phyloP scores from a whole-genome alignment of 306 rosid genomes.

The Quercus aquifolioides region DNA sequence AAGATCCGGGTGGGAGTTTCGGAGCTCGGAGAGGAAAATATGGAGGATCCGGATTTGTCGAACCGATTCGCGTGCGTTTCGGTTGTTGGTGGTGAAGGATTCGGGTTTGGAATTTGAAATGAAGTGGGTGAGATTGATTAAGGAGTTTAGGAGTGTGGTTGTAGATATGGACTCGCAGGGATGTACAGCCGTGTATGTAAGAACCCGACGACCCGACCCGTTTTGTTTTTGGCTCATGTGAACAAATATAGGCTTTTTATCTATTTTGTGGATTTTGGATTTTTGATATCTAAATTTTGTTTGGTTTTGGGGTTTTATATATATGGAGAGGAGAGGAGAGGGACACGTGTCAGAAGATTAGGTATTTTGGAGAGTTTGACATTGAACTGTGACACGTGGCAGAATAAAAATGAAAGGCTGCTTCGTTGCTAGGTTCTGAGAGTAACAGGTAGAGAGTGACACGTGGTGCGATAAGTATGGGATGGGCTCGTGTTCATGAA shows the following conservation, averaged over 20 bases:
- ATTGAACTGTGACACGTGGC: conserved; percentile 10
- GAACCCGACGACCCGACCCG: conserved; percentile 63
- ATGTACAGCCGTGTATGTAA: conserved; percentile 69
- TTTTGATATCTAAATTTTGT: background rate
- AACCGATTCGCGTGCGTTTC: conserved; percentile 43
- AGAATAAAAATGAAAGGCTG: conserved; percentile 2
- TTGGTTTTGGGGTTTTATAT: background rate
- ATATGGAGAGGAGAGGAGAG: background rate
- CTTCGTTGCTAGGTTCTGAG: conserved; percentile 8
- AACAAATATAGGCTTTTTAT: background rate
- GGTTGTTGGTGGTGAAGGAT: conserved; percentile 42
- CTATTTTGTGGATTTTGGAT: conserved; percentile 18
- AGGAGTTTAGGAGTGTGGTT: conserved; percentile 43
- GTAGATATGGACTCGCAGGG: conserved; percentile 44
- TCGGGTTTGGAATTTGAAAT: conserved; percentile 37
- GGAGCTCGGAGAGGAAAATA: conserved; percentile 53
- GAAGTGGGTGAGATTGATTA: conserved; percentile 31
- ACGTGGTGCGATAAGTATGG: conserved; percentile 32
- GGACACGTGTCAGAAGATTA: conserved; percentile 46
- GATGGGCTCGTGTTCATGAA: conserved; percentile 27
- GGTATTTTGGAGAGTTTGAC: background rate
- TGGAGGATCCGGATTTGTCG: conserved; percentile 48
- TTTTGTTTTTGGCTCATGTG: conserved; percentile 41
- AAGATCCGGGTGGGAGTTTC: conserved; percentile 14
- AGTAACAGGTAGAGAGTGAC: conserved; percentile 9